These are phyloP conservation scores for Lipomyces mesembrius DNA, from an alignment of 805 yeast genomes.

Conservation along the genomic window DNA sequence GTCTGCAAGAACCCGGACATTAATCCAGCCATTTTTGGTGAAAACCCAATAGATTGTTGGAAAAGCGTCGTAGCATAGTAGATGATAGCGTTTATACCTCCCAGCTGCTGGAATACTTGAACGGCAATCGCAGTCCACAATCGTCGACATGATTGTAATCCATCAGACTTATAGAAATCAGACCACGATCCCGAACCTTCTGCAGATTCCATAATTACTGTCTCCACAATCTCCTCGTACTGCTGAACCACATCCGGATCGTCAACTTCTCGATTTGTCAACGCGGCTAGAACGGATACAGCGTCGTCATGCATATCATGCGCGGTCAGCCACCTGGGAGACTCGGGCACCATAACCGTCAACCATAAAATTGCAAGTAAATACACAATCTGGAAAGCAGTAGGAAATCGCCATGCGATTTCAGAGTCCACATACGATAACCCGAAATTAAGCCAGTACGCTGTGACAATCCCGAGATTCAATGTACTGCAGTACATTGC, in stretches of 20 bases:
- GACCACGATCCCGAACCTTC: conserved; percentile 13
- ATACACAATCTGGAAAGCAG: conserved; percentile 71
- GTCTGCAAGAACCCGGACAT: conserved; percentile 27
- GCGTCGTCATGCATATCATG: conserved; percentile 20
- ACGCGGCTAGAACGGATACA: background rate
- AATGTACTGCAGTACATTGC: conserved; percentile 73
- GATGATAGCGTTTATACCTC: conserved; percentile 32
- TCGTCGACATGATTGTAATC: conserved; percentile 15
- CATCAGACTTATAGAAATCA: conserved; percentile 9
- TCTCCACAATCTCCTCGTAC: conserved; percentile 7
- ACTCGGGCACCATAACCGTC: conserved; percentile 61
- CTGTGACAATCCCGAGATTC: conserved; percentile 69
- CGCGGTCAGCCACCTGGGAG: conserved; percentile 24
- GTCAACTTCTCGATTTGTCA: conserved; percentile 2
- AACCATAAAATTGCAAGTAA: conserved; percentile 59
- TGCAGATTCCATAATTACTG: conserved; percentile 1
- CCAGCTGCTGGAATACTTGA: conserved; percentile 24
- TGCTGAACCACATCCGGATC: conserved; percentile 6
- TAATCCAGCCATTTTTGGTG: conserved; percentile 17
- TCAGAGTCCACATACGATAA: conserved; percentile 56
- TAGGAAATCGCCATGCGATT: conserved; percentile 76
- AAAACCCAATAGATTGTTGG: conserved; percentile 21
- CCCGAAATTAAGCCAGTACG: conserved; percentile 60
- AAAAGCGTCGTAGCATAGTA: conserved; percentile 53
- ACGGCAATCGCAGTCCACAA: conserved; percentile 21